A percentile compares a stretch with the other conserved stretches of the same genome.
phyloP scores from a whole-genome alignment of 129 eudicot genomes.

The Scalesia atractyloides region DNA sequence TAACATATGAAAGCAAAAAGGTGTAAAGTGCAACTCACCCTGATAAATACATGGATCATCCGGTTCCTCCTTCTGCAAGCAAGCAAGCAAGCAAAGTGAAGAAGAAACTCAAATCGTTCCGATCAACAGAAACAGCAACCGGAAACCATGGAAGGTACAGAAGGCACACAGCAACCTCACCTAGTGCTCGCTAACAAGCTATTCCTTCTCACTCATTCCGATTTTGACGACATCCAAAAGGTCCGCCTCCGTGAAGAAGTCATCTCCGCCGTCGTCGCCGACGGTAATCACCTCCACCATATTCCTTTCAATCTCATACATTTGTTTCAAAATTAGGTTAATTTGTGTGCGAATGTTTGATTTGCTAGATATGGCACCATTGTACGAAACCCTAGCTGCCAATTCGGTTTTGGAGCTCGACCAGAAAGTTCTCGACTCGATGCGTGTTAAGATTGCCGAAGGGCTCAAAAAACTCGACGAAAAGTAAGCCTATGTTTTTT shows the following conservation, averaged over 20 bases:
- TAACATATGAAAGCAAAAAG: background rate
- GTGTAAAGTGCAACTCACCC: too few relatives aligned
- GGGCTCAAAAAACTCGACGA: conserved; percentile 78
- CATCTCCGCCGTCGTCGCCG: conserved; percentile 44
- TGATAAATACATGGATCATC: background rate
- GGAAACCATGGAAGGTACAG: conserved; percentile 59
- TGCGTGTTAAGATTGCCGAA: conserved; percentile 64
- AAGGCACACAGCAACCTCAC: conserved; percentile 65
- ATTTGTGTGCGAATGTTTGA: background rate
- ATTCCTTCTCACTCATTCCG: conserved; percentile 71
- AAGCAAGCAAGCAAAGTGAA: conserved; percentile 19
- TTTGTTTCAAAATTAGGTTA: background rate
- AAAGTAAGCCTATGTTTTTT: conserved; percentile 49
- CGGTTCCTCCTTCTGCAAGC: conserved; percentile 40
- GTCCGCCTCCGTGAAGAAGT: conserved; percentile 88
- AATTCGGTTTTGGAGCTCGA: conserved; percentile 59
- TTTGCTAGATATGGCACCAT: conserved; percentile 73
- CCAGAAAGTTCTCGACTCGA: conserved; percentile 69
- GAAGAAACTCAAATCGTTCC: background rate
- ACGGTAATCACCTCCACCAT: conserved; percentile 42
- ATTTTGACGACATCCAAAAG: conserved; percentile 76
- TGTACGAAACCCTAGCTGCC: conserved; percentile 70
- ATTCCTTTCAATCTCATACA: too few relatives aligned
- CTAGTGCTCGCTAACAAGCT: conserved; percentile 80
- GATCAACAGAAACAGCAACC: background rate